phyloP scores from a whole-genome alignment of 2,329 filamentous ascomycete species.

The Rutstroemia sp. region DNA sequence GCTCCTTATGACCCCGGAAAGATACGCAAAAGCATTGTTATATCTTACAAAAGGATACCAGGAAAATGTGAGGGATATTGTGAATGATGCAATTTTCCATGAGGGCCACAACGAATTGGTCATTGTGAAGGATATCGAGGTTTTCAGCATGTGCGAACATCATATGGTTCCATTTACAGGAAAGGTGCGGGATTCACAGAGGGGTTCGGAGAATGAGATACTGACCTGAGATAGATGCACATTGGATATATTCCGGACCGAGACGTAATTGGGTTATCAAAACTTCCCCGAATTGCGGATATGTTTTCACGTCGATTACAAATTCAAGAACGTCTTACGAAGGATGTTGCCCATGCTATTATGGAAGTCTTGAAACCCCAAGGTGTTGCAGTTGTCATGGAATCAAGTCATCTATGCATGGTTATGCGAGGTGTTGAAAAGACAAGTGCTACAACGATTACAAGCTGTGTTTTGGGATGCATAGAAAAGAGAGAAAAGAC shows the following conservation, averaged over 20 bases:
- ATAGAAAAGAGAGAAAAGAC: slow-evolving; percentile 92
- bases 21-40: slow-evolving; percentile 92
- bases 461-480: slow-evolving; percentile 94
- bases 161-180: slow-evolving; percentile 94
- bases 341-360: slow-evolving; percentile 89
- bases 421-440: slow-evolving; percentile 98
- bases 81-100: slow-evolving; percentile 91
- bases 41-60: slow-evolving; percentile 97
- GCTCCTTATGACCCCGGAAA: slow-evolving; percentile 62
- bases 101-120: slow-evolving; percentile 97
- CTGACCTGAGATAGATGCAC: slow-evolving; percentile 64
- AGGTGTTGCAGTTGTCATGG: slow-evolving; percentile 95
- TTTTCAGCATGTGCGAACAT: slow-evolving; percentile 93
- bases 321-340: slow-evolving; percentile 92
- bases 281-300: slow-evolving; percentile 89
- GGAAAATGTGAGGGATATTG: slow-evolving; percentile 83
- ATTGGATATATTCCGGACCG: slow-evolving; percentile 94
- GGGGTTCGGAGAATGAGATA: slow-evolving; percentile 4
- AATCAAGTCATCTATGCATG: slow-evolving; percentile 95
- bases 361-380: slow-evolving; percentile 90
- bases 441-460: slow-evolving; percentile 78
- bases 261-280: slow-evolving; percentile 89
- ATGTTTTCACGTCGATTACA: slow-evolving; percentile 93
- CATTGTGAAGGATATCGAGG: slow-evolving; percentile 95
- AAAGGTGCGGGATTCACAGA: slow-evolving; percentile 51